Evolutionary conservation across 768 basidiomycete species (phyloP).

Genomic region (Tulasnella sp.): DNA sequence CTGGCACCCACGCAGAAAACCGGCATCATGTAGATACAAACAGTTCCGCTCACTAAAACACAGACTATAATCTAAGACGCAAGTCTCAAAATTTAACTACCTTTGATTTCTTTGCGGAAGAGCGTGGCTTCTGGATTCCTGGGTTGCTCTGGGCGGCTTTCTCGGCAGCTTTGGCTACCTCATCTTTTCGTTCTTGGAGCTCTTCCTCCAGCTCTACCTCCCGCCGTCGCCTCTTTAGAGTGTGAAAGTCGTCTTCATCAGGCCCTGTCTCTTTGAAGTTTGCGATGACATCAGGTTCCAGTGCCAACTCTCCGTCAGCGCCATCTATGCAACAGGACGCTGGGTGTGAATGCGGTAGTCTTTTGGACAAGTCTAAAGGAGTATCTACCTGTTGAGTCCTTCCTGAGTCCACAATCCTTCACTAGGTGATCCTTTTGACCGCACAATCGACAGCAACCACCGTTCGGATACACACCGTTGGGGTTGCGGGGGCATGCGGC

Average conservation of each 20-base stretch:
- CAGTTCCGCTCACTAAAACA: neutral
- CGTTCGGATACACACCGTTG: slow-evolving; percentile 79
- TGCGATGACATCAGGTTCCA: slow-evolving; percentile 40
- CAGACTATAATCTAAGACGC: neutral
- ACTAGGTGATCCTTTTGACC: slow-evolving; percentile 80
- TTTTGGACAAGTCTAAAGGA: neutral
- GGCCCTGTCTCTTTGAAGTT: slow-evolving; percentile 55
- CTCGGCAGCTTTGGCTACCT: neutral
- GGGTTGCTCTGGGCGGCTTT: neutral
- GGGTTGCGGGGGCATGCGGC: slow-evolving; percentile 73
- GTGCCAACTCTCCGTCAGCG: neutral
- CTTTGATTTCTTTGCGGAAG: slow-evolving; percentile 9
- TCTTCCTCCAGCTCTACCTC: slow-evolving; percentile 62
- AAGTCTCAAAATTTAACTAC: slow-evolving; percentile 16
- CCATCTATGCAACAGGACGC: neutral
- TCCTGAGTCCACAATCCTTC: slow-evolving; percentile 55
- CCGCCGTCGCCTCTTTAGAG: slow-evolving; percentile 58
- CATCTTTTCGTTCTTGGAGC: slow-evolving; percentile 28
- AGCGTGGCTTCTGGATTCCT: neutral
- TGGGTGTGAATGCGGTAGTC: neutral
- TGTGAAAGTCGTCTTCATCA: slow-evolving; percentile 94
- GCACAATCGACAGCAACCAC: slow-evolving; percentile 86
- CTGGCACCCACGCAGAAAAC: neutral
- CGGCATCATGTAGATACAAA: neutral
- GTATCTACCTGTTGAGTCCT: neutral